A percentile compares a stretch with the other conserved stretches of the same genome.
These are phyloP conservation scores for Thielaviopsis euricoi DNA, from an alignment of 2,329 filamentous ascomycete species.

Conservation along the genomic window DNA sequence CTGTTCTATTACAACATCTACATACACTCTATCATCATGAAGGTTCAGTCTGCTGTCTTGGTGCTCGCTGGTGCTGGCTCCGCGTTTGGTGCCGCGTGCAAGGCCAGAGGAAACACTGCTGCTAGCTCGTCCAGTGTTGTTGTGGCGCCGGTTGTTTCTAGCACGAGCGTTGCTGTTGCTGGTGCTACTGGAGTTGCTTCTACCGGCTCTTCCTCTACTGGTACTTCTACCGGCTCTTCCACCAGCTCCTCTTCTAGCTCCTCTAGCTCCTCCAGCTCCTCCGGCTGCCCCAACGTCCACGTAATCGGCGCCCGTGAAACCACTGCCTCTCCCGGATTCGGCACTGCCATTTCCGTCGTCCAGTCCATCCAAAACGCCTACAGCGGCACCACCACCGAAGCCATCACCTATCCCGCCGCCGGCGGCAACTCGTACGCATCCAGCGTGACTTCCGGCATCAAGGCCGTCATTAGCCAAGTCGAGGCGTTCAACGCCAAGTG, in stretches of 20 bases:
- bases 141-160: not conserved
- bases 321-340: slow-evolving; percentile 34
- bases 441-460: slow-evolving; percentile 40
- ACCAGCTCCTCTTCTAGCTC: not conserved
- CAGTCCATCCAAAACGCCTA: slow-evolving; percentile 31
- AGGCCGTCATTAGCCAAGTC: slow-evolving; percentile 41
- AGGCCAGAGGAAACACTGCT: not conserved
- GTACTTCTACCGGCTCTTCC: not conserved
- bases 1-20: not conserved
- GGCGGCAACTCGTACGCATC: slow-evolving; percentile 44
- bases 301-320: slow-evolving; percentile 32
- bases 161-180: not conserved
- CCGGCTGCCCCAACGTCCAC: slow-evolving; percentile 24
- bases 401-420: slow-evolving; percentile 44
- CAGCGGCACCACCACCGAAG: slow-evolving; percentile 34
- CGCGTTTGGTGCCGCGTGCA: not conserved
- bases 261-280: not conserved
- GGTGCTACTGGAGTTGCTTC: not conserved
- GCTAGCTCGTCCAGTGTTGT: not conserved
- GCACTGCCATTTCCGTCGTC: slow-evolving; percentile 32
- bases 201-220: not conserved
- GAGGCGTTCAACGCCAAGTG: slow-evolving; percentile 40
- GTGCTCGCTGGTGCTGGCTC: not conserved
- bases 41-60: not conserved
- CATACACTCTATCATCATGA: not conserved